Evolutionary conservation across 768 basidiomycete species (phyloP).

Genomic region (Gymnopilus dilepis): DNA sequence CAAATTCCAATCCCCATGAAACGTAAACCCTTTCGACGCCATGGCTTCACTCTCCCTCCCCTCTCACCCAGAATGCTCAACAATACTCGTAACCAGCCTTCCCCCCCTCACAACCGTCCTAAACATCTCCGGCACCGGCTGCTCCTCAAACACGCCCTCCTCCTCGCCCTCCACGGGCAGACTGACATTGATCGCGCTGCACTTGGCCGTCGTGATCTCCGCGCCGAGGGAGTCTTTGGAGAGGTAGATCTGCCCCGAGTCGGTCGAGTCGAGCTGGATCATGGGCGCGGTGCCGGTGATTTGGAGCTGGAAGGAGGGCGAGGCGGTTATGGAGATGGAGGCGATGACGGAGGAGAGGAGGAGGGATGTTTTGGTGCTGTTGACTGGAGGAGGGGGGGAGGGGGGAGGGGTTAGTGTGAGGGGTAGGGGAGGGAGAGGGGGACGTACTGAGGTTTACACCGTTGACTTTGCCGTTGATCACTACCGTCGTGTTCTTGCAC

Average conservation of each 20-base stretch:
- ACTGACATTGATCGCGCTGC: conserved; percentile 90
- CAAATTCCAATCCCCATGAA: too few relatives aligned
- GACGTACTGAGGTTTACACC: conserved; percentile 85
- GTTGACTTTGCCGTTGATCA: conserved; percentile 94
- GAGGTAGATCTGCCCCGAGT: conserved; percentile 94
- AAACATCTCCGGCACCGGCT: conserved; percentile 94
- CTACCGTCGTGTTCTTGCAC: conserved; percentile 84
- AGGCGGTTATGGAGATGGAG: conserved; percentile 84
- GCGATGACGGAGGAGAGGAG: conserved; percentile 95
- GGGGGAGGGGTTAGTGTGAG: conserved; percentile 5
- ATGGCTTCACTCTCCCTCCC: too few relatives aligned
- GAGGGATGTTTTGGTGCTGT: conserved; percentile 86
- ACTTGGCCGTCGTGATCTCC: conserved; percentile 95
- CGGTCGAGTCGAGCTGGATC: conserved; percentile 92
- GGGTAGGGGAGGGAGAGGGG: background rate
- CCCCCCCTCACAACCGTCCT: conserved; percentile 82
- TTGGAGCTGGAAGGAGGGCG: conserved; percentile 92
- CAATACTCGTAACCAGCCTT: conserved; percentile 85
- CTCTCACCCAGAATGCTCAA: conserved; percentile 84
- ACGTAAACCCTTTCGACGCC: too few relatives aligned
- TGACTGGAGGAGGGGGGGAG: conserved; percentile 55
- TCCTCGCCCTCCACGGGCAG: conserved; percentile 88
- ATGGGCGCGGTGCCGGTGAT: conserved; percentile 91
- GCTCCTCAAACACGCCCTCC: conserved; percentile 90
- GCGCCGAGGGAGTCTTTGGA: conserved; percentile 76